Conservation (phyloP, 768 basidiomycete species). For the Calocybe cyanea region DNA sequence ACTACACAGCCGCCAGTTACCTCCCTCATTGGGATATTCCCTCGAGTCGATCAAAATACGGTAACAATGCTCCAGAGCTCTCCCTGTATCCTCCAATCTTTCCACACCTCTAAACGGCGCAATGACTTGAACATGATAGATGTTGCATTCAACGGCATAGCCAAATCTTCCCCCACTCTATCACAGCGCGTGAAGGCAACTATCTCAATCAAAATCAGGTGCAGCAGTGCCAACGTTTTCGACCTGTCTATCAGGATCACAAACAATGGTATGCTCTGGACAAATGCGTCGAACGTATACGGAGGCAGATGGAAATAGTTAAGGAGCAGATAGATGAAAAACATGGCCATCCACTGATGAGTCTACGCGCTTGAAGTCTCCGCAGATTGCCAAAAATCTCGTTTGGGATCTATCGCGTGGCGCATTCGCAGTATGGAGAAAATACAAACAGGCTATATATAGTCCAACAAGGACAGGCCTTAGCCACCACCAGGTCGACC, state of each 20-base stretch:
- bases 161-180: constrained; percentile 14
- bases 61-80: neutral
- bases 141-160: constrained; percentile 8
- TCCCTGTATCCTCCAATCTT: constrained; percentile 1
- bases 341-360: constrained; percentile 11
- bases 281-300: constrained; percentile 28
- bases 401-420: too few species aligned
- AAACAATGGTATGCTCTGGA: constrained; percentile 44
- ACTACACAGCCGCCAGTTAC: constrained; percentile 1
- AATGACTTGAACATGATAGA: neutral
- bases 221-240: constrained; percentile 32
- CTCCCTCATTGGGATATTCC: constrained; percentile 13
- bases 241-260: constrained; percentile 47
- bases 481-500: too few species aligned
- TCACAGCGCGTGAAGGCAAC: constrained; percentile 16
- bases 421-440: too few species aligned
- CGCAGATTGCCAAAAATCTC: too few species aligned
- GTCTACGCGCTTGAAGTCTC: neutral
- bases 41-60: constrained; percentile 2
- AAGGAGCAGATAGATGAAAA: constrained; percentile 12
- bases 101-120: constrained; percentile 1
- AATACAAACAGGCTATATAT: too few species aligned
- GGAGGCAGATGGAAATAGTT: constrained; percentile 24
- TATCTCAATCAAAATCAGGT: constrained; percentile 16
- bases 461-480: too few species aligned